phyloP scores from a whole-genome alignment of 2,329 filamentous ascomycete species.

The Exophiala alcalophila region DNA sequence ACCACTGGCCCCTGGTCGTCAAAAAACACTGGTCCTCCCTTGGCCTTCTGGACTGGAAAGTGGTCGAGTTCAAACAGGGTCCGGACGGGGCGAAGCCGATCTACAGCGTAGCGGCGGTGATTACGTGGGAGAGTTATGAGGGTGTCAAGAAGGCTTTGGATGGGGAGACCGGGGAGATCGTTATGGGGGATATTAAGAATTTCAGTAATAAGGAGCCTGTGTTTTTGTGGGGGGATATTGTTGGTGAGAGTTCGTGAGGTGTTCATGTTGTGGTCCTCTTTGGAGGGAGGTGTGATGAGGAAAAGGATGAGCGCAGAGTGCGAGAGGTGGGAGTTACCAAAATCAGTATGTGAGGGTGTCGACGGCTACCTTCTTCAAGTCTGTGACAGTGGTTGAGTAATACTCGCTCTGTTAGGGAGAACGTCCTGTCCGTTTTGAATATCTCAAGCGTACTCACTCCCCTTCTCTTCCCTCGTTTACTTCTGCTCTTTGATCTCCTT shows the following conservation, averaged over 20 bases:
- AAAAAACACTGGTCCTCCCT: constrained; percentile 39
- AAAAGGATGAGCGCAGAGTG: background rate
- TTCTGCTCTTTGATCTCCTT: no score
- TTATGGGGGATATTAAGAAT: constrained; percentile 25
- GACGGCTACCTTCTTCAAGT: background rate
- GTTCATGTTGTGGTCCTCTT: no score
- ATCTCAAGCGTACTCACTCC: no score
- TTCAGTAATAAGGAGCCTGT: constrained; percentile 25
- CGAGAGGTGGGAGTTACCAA: background rate
- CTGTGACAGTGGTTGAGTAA: background rate
- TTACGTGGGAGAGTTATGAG: constrained; percentile 24
- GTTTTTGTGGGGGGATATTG: constrained; percentile 19
- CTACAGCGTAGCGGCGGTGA: constrained; percentile 15
- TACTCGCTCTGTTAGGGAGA: background rate
- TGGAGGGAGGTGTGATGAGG: no score
- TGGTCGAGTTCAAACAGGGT: constrained; percentile 14
- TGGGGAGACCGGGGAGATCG: constrained; percentile 3
- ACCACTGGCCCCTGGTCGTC: constrained; percentile 47
- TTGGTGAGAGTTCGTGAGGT: constrained; percentile 4
- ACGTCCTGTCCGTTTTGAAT: background rate
- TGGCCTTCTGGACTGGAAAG: constrained; percentile 39
- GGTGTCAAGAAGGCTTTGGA: constrained; percentile 16
- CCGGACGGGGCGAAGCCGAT: constrained; percentile 16
- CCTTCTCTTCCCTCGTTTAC: no score
- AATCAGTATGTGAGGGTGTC: background rate